A percentile compares a stretch with the other conserved stretches of the same genome.
Conservation (phyloP, 306 rosid species). For the Cucumis hystrix region DNA sequence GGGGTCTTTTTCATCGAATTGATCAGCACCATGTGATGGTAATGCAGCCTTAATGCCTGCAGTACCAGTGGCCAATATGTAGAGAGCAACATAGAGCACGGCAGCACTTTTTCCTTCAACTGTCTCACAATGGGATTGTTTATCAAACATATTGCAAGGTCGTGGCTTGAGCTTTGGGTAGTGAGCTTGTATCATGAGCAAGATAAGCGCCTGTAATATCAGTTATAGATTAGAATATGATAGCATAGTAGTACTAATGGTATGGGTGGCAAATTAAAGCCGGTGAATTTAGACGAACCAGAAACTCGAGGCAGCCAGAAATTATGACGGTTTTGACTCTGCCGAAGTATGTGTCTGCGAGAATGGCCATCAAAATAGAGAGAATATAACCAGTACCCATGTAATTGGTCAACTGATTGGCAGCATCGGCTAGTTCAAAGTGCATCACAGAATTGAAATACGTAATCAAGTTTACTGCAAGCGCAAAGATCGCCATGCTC, state of each 20-base stretch:
- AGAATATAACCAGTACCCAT: conserved; percentile 66
- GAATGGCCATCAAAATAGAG: conserved; percentile 45
- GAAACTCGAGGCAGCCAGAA: conserved; percentile 49
- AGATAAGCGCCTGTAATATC: conserved; percentile 39
- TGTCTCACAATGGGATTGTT: conserved; percentile 25
- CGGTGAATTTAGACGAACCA: conserved; percentile 28
- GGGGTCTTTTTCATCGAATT: conserved; percentile 66
- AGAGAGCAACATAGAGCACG: conserved; percentile 49
- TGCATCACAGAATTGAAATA: conserved; percentile 65
- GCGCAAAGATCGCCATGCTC: conserved; percentile 54
- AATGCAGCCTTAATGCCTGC: conserved; percentile 69
- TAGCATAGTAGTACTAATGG: background rate
- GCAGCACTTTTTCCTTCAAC: conserved; percentile 30
- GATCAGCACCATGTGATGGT: conserved; percentile 92
- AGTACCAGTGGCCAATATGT: conserved; percentile 41
- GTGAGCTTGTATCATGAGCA: conserved; percentile 70
- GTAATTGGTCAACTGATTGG: conserved; percentile 70
- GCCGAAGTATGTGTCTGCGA: conserved; percentile 66
- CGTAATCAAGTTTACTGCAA: conserved; percentile 70
- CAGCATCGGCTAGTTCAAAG: conserved; percentile 53
- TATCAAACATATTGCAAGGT: conserved; percentile 26
- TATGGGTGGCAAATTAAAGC: background rate
- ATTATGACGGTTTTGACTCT: conserved; percentile 44
- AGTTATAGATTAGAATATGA: background rate
- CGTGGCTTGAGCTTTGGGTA: conserved; percentile 47